Evolutionary conservation across 192 early-diverging fungal genomes (phyloP).

Genomic region (Coemansia sp.): DNA sequence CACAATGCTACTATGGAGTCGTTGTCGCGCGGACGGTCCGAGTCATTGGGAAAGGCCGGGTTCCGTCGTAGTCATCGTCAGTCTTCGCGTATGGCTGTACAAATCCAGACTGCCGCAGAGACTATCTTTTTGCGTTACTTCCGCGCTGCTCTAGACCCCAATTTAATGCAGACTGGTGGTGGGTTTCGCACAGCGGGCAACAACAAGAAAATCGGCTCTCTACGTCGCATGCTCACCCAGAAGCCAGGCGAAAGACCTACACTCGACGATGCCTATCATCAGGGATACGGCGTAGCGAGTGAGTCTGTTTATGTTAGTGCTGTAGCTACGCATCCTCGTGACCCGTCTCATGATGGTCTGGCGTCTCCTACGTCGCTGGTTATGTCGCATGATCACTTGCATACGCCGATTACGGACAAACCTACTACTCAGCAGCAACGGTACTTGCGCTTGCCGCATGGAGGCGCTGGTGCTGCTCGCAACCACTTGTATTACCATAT

Average conservation of each 20-base stretch:
- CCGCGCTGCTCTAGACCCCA: constrained; percentile 55
- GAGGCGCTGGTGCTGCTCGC: constrained; percentile 28
- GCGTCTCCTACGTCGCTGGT: constrained; percentile 48
- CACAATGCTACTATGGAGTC: constrained; percentile 47
- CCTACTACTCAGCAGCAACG: constrained; percentile 1
- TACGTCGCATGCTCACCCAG: constrained; percentile 56
- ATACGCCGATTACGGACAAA: constrained; percentile 38
- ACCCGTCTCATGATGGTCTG: constrained; percentile 20
- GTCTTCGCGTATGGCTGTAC: constrained; percentile 56
- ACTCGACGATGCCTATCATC: constrained; percentile 52
- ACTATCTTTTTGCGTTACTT: constrained; percentile 57
- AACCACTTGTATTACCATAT: constrained; percentile 55
- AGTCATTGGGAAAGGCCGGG: background rate
- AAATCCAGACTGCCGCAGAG: constrained; percentile 56
- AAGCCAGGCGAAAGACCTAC: constrained; percentile 26
- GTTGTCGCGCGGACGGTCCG: constrained; percentile 34
- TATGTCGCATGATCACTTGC: constrained; percentile 46
- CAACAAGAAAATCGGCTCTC: constrained; percentile 46
- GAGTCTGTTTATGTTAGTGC: constrained; percentile 36
- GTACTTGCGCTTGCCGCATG: constrained; percentile 20
- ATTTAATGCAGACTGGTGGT: constrained; percentile 25
- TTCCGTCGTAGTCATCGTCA: constrained; percentile 49
- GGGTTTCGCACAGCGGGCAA: background rate
- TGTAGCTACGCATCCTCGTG: constrained; percentile 4
- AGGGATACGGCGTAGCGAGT: constrained; percentile 50